Evolutionary conservation across 108 stramenopile species (phyloP).

Genomic region (Cyclotella kingstonii): DNA sequence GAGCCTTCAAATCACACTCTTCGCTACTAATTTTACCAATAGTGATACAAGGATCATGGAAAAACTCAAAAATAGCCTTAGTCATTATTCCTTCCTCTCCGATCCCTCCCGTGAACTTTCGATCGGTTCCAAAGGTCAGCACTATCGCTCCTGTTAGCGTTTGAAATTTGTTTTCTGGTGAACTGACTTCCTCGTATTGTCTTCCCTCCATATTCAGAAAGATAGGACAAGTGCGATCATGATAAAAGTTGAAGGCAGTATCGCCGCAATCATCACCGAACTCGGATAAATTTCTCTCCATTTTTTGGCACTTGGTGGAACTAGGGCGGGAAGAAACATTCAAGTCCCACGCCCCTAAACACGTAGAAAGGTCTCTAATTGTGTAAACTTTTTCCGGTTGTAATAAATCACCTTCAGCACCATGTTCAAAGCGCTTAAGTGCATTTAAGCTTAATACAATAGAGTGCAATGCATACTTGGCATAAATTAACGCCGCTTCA

Average conservation of each 20-base stretch:
- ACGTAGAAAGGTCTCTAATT: constrained; percentile 37
- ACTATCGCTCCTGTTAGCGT: constrained; percentile 33
- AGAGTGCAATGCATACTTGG: constrained; percentile 38
- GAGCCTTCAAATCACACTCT: constrained; percentile 1
- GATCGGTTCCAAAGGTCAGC: constrained; percentile 36
- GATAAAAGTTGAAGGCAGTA: constrained; percentile 36
- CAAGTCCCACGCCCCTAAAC: constrained; percentile 43
- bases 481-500: constrained; percentile 36
- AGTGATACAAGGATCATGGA: constrained; percentile 14
- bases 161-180: constrained; percentile 16
- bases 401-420: neutral
- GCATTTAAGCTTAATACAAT: constrained; percentile 27
- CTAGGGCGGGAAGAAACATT: constrained; percentile 15
- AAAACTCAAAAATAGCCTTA: constrained; percentile 39
- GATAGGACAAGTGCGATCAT: constrained; percentile 44
- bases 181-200: constrained; percentile 7
- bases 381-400: constrained; percentile 22
- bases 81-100: constrained; percentile 44
- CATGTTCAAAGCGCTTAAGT: no score
- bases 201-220: constrained; percentile 36
- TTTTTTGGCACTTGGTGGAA: constrained; percentile 8
- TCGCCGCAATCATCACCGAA: constrained; percentile 29
- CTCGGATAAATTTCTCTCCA: constrained; percentile 3
- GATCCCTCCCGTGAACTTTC: constrained; percentile 42
- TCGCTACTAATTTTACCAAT: neutral